Conservation (phyloP, 208 protist genomes). For the Spongospora subterranea region DNA sequence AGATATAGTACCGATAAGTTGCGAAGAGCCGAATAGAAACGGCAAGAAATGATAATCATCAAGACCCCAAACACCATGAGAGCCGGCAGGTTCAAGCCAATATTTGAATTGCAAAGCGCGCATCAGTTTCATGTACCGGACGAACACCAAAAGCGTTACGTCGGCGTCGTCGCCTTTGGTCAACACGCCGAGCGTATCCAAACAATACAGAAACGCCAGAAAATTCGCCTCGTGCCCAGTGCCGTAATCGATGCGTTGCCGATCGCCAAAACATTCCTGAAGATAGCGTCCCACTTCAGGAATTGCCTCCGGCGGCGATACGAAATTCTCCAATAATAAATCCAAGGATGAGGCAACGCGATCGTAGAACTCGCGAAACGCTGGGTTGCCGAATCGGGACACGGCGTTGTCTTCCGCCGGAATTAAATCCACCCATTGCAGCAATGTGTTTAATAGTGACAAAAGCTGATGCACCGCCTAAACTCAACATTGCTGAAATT, state of each 20-base stretch:
- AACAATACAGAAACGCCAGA: slow-evolving; percentile 87
- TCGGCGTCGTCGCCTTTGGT: slow-evolving; percentile 43
- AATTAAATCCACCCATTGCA: neutral
- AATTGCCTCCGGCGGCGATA: slow-evolving; percentile 12
- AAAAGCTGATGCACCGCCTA: neutral
- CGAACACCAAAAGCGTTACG: slow-evolving; percentile 61
- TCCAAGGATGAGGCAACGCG: neutral
- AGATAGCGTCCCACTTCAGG: slow-evolving; percentile 88
- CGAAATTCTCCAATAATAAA: neutral
- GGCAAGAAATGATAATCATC: slow-evolving; percentile 99
- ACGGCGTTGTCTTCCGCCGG: neutral
- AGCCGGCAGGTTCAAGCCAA: slow-evolving; percentile 90
- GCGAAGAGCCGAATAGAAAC: slow-evolving; percentile 92
- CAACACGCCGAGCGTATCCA: slow-evolving; percentile 76
- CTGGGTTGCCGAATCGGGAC: slow-evolving; percentile 46
- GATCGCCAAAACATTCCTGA: slow-evolving; percentile 90
- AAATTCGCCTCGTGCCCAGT: slow-evolving; percentile 98
- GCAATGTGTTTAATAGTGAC: slow-evolving; percentile 14
- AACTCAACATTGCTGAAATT: neutral
- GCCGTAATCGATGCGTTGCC: slow-evolving; percentile 96
- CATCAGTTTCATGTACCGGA: slow-evolving; percentile 88
- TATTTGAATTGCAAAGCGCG: slow-evolving; percentile 76
- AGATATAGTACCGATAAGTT: slow-evolving; percentile 80
- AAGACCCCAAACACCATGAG: slow-evolving; percentile 96
- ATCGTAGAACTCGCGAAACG: slow-evolving; percentile 38